A percentile compares a stretch with the other conserved stretches of the same genome.
Conservation (phyloP, 2,329 filamentous ascomycete genomes). For the Spiromastix sp. region DNA sequence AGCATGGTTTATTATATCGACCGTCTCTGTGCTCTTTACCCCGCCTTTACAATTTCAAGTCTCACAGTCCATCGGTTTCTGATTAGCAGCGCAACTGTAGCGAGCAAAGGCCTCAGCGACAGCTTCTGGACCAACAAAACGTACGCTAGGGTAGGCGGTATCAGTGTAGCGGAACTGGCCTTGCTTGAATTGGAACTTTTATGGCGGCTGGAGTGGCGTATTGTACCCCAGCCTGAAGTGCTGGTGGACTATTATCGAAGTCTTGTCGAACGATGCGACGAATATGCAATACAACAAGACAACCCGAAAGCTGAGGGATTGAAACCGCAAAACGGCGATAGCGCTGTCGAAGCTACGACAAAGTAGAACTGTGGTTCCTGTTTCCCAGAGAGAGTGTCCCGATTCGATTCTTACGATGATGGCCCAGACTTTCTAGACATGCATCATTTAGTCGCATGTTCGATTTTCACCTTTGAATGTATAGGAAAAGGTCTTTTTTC, state of each 20-base stretch:
- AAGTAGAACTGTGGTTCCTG: too few species aligned
- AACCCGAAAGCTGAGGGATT: background rate
- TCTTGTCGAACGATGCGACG: conserved; percentile 58
- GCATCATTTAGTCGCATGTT: too few species aligned
- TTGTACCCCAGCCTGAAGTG: conserved; percentile 89
- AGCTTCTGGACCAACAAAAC: conserved; percentile 98
- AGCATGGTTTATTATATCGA: conserved; percentile 99
- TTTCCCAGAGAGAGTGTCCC: too few species aligned
- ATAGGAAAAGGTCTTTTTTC: too few species aligned
- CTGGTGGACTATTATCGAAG: conserved; percentile 88
- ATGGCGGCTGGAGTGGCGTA: conserved; percentile 88
- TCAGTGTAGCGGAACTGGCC: conserved; percentile 80
- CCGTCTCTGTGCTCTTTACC: conserved; percentile 80
- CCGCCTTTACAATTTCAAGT: conserved; percentile 91
- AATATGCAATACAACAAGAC: conserved; percentile 43
- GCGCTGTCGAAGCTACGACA: too few species aligned
- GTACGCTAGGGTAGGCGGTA: conserved; percentile 86
- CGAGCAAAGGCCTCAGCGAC: conserved; percentile 90
- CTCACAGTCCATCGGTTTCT: conserved; percentile 95
- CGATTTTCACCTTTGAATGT: too few species aligned
- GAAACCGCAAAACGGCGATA: too few species aligned
- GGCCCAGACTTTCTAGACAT: too few species aligned
- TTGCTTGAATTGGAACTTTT: conserved; percentile 89
- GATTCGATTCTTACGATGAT: too few species aligned
- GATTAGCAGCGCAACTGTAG: conserved; percentile 90